Percentiles rank a stretch among this genome's conserved stretches.
These are phyloP conservation scores for Cytospora chrysosperma DNA, from an alignment of 2,329 filamentous ascomycete genomes.

Conservation along the genomic window DNA sequence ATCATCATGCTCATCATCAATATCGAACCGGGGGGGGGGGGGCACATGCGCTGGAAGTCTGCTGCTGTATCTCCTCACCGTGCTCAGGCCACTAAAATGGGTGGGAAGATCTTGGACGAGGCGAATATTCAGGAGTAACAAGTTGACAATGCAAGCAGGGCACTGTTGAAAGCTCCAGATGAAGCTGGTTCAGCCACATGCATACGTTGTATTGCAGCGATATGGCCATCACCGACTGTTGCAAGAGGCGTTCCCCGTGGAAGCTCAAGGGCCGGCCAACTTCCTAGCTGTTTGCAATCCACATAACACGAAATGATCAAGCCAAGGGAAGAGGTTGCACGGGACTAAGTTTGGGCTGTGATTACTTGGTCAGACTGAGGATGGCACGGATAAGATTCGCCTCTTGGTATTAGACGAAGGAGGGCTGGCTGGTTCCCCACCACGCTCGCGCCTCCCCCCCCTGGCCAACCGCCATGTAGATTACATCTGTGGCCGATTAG, in stretches of 20 bases:
- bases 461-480: background rate
- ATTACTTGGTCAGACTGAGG: background rate
- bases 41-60: background rate
- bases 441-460: no score
- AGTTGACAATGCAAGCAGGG: background rate
- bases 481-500: background rate
- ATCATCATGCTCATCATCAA: background rate
- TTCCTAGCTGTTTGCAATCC: no score
- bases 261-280: background rate
- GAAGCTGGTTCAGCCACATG: slow-evolving; percentile 6
- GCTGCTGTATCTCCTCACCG: background rate
- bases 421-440: background rate
- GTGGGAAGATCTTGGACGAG: background rate
- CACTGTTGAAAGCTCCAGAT: background rate
- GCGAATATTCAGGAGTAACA: slow-evolving; percentile 9
- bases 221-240: background rate
- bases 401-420: background rate
- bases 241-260: slow-evolving; percentile 7
- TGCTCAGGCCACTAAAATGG: background rate
- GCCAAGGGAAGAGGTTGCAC: background rate
- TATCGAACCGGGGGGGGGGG: no score
- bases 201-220: background rate
- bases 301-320: background rate
- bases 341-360: background rate
- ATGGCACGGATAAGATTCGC: background rate